These are phyloP conservation scores for Hibiscus syriacus DNA, from an alignment of 345 rosid species.

Conservation along the genomic window DNA sequence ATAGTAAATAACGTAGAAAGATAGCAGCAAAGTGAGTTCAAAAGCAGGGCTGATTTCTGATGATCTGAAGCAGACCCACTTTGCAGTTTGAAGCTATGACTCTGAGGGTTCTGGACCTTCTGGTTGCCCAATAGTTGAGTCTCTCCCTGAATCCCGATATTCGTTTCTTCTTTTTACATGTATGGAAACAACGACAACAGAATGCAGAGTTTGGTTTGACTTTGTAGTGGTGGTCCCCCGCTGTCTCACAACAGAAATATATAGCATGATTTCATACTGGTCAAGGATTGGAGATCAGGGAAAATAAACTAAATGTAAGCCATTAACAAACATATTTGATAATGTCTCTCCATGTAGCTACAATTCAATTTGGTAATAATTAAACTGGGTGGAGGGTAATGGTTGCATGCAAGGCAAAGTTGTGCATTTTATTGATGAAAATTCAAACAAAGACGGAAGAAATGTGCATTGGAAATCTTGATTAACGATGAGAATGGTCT, in stretches of 20 bases:
- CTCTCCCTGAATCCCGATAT: not conserved
- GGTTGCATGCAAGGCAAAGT: no score
- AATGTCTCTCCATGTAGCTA: not conserved
- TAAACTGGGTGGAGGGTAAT: no score
- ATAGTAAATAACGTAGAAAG: not conserved
- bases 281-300: not conserved
- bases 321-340: not conserved
- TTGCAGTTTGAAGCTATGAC: conserved; percentile 10
- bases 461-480: no score
- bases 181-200: not conserved
- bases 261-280: not conserved
- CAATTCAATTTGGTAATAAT: no score
- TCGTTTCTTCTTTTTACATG: not conserved
- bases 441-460: no score
- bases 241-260: no score
- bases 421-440: no score
- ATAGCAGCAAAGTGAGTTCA: conserved; percentile 1
- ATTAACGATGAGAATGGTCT: not conserved
- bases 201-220: not conserved
- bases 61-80: conserved; percentile 15
- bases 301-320: not conserved
- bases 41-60: not conserved
- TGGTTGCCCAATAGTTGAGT: not conserved
- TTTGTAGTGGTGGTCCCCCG: conserved; percentile 1
- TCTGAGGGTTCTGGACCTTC: not conserved